These are phyloP conservation scores for Clonostachys solani DNA, from an alignment of 2,329 filamentous ascomycete genomes.

Conservation along the genomic window DNA sequence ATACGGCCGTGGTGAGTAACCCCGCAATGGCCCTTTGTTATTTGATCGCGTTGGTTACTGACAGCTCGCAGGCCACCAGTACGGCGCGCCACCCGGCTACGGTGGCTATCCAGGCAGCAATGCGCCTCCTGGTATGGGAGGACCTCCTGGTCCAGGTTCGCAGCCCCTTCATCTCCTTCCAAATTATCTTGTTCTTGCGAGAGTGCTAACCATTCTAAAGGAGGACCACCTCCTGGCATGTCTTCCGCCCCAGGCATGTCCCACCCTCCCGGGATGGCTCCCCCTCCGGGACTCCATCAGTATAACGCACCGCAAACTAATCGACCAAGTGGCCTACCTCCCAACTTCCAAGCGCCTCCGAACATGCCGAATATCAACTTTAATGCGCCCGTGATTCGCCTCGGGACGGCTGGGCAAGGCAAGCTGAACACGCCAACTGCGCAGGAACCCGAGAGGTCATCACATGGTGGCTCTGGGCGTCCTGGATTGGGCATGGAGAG, in stretches of 20 bases:
- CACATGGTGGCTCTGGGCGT: constrained; percentile 28
- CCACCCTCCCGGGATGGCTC: constrained; percentile 38
- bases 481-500: constrained; percentile 58
- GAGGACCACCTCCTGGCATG: constrained; percentile 77
- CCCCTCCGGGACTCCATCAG: constrained; percentile 62
- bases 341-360: constrained; percentile 81
- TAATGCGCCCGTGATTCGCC: constrained; percentile 89
- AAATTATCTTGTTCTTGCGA: constrained; percentile 4
- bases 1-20: constrained; percentile 50
- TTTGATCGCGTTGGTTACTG: neutral
- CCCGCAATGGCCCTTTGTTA: constrained; percentile 2
- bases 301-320: constrained; percentile 70
- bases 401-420: constrained; percentile 68
- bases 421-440: constrained; percentile 46
- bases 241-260: constrained; percentile 75
- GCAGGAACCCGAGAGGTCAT: constrained; percentile 36
- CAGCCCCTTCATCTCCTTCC: constrained; percentile 6
- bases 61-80: constrained; percentile 42
- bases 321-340: constrained; percentile 74
- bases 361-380: constrained; percentile 99
- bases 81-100: constrained; percentile 72
- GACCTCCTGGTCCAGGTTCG: constrained; percentile 80
- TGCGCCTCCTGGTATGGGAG: constrained; percentile 63
- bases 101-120: constrained; percentile 61
- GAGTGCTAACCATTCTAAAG: constrained; percentile 1